Conservation (phyloP, 352 stramenopile genomes). For the Globisporangium parvum region DNA sequence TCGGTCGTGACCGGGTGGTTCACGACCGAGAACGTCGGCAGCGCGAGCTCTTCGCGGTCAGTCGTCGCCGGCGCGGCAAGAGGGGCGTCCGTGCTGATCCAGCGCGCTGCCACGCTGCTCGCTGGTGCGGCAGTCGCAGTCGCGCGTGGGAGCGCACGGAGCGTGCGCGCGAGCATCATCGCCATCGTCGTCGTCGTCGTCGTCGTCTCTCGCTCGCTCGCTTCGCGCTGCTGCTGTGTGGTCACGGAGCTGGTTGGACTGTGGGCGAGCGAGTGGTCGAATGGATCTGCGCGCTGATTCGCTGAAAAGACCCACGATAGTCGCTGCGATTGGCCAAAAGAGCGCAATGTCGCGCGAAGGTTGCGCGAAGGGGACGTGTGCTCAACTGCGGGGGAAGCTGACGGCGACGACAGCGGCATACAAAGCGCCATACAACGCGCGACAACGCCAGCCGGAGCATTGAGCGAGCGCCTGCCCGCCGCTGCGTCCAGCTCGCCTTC, state of each 20-base stretch:
- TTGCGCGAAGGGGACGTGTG: not conserved
- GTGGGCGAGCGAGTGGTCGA: no score
- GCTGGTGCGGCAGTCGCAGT: not conserved
- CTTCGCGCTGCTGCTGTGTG: not conserved
- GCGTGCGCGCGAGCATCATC: constrained; percentile 7
- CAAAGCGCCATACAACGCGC: constrained; percentile 4
- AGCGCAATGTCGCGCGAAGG: constrained; percentile 1
- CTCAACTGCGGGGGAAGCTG: not conserved
- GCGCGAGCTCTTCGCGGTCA: constrained; percentile 10
- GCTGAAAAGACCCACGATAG: no score
- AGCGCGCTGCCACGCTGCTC: not conserved
- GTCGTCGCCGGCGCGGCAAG: constrained; percentile 8
- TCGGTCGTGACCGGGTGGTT: constrained; percentile 69
- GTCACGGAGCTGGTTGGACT: not conserved
- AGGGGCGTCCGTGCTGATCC: not conserved
- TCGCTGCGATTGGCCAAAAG: no score
- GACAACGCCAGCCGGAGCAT: not conserved
- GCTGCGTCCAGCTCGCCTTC: constrained; percentile 3
- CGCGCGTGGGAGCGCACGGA: constrained; percentile 4
- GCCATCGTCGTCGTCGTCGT: constrained; percentile 6
- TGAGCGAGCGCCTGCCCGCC: not conserved
- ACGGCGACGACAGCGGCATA: not conserved
- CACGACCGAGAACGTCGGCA: constrained; percentile 62
- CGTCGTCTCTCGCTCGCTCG: not conserved
- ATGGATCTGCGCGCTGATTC: no score